Conservation (phyloP, 192 early-diverging fungal genomes). For the Oehlia diaphana region DNA sequence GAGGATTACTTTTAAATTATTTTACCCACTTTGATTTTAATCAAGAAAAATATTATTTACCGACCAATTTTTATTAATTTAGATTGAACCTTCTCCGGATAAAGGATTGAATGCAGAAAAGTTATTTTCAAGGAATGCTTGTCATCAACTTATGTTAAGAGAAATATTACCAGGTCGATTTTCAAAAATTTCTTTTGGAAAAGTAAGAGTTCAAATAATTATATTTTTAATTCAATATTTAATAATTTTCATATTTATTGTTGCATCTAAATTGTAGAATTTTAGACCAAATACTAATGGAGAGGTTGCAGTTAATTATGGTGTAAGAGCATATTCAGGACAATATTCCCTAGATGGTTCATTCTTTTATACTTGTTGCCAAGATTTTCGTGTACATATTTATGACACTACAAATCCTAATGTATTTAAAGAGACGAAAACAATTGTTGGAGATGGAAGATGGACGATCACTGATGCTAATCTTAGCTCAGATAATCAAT, state of each 20-base stretch:
- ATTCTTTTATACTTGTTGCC: slow-evolving; percentile 58
- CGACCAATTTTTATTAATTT: background rate
- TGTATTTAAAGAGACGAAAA: slow-evolving; percentile 36
- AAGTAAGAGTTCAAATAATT: background rate
- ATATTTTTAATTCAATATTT: background rate
- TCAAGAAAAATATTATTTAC: background rate
- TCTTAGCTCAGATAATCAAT: slow-evolving; percentile 45
- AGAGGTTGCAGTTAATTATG: slow-evolving; percentile 39
- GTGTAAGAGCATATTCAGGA: slow-evolving; percentile 48
- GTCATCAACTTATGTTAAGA: background rate
- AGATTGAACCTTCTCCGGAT: background rate
- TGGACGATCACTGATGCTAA: slow-evolving; percentile 70
- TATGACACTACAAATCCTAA: slow-evolving; percentile 54
- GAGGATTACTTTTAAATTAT: background rate
- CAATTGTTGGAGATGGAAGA: slow-evolving; percentile 51
- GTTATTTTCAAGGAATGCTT: background rate
- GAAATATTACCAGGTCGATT: background rate
- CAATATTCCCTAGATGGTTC: slow-evolving; percentile 56
- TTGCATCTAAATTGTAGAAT: slow-evolving; percentile 5
- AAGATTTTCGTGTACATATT: slow-evolving; percentile 61
- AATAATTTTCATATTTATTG: too few species aligned
- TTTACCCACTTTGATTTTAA: background rate
- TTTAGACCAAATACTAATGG: slow-evolving; percentile 41
- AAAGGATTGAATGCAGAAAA: background rate
- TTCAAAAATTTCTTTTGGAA: background rate